Base-by-base conservation (phyloP, 768 basidiomycete genomes). In the Suillus plorans region DNA sequence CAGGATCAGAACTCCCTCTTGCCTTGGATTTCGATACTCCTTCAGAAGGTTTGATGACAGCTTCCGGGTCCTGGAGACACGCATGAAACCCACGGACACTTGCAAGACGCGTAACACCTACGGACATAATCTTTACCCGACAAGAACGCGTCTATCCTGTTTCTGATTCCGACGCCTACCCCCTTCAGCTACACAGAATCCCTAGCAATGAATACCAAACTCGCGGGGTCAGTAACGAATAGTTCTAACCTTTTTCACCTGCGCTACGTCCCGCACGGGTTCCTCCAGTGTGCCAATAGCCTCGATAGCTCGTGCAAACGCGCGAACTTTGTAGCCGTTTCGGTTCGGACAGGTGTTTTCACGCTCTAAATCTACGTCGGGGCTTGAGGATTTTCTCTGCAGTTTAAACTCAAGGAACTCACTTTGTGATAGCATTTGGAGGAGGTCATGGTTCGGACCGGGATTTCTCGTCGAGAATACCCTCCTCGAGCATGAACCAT, bases 281-380 rank as follows among this genome's bases (percentile, higher is more conserved):
- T 78, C 71, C 20, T 81, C 72, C 3, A 85, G 68, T 45, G 74
- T 67, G 36, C 73, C 67, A 52, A 87, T 77, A 37, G 73, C 74
- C 9, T 72, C 74, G 61, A 87, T 84, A 4, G 86, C 86, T 63
- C 73, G 79, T 52, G 75, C 73, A 67, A 83, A 86, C 25, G 85
- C 83, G 61, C 79, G 78, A 20, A 86, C 72, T 75, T 84, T 86
- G 76, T 78, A 86, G 5, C 65, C 65, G 65, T 85, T 86, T n/a
- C 75, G 63, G 25, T 69, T 63, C 4, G 69, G 42, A 14, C 75
- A 76, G 8, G 67, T 56, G n/a, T 78, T 74, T 66, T 86, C 85
- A 20, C 80, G 78, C 55, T 80, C 71, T 71, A 80, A 78, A 70
- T 81, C 85, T 69, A 52, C 47, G 28, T n/a, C 6, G 34, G 50